Evolutionary conservation across 345 rosid species (phyloP).

Genomic region (Ceriops tagal): DNA sequence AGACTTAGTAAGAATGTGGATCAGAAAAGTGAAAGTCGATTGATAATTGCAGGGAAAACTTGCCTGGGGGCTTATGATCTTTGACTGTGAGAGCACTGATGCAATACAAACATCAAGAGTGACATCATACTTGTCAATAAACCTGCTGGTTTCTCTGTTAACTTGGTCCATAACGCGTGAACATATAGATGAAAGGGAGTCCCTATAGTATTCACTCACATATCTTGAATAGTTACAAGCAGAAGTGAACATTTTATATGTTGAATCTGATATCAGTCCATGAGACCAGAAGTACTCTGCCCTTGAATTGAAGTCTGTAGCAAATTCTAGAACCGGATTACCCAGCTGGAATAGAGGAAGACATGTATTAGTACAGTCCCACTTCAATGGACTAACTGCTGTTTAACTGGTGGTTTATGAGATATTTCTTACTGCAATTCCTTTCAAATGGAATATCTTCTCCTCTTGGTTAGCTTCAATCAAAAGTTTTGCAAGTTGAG

Average conservation of each 20-base stretch:
- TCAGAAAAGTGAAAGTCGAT: background rate
- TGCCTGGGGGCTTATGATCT: slow-evolving; percentile 70
- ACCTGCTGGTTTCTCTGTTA: slow-evolving; percentile 71
- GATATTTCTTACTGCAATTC: slow-evolving; percentile 66
- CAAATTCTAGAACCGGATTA: slow-evolving; percentile 83
- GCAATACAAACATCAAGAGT: slow-evolving; percentile 90
- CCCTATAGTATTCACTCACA: slow-evolving; percentile 84
- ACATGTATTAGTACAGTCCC: background rate
- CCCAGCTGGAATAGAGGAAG: slow-evolving; percentile 56
- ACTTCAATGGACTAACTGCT: background rate
- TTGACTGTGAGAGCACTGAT: slow-evolving; percentile 76
- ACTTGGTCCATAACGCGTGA: slow-evolving; percentile 75
- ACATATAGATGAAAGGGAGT: slow-evolving; percentile 63
- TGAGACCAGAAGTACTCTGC: slow-evolving; percentile 99
- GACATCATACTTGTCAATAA: slow-evolving; percentile 90
- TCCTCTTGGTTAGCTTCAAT: slow-evolving; percentile 63
- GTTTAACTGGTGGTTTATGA: background rate
- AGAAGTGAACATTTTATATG: slow-evolving; percentile 76
- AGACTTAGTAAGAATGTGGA: background rate
- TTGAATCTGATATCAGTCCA: slow-evolving; percentile 85
- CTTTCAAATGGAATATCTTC: slow-evolving; percentile 72
- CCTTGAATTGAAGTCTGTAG: slow-evolving; percentile 84
- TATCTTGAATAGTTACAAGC: slow-evolving; percentile 88
- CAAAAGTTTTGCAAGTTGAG: slow-evolving; percentile 84
- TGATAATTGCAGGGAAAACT: slow-evolving; percentile 14